Percentiles rank a stretch among this genome's conserved stretches.
Conservation (phyloP, 108 stramenopile genomes). For the Epithemia pelagica region DNA sequence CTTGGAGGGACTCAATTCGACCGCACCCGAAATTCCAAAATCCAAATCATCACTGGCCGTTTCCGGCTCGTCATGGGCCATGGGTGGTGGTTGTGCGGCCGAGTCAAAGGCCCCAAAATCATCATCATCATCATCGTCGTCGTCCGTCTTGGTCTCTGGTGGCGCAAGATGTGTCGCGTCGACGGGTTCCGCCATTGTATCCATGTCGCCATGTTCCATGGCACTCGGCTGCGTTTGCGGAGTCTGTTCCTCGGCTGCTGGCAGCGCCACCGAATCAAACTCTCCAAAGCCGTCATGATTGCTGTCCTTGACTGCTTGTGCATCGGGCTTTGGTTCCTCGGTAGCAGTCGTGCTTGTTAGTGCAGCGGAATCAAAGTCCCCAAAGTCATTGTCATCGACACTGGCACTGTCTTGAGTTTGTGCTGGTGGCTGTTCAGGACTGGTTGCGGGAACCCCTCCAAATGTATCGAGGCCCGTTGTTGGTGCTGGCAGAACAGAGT, state of each 20-base stretch:
- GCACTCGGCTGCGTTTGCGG: too few species aligned
- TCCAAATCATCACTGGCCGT: neutral
- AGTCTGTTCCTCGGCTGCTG: neutral
- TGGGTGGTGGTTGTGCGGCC: neutral
- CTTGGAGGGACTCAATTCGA: neutral
- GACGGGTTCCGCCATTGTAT: too few species aligned
- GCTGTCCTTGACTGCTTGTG: neutral
- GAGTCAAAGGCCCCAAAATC: conserved; percentile 15
- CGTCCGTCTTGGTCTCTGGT: neutral
- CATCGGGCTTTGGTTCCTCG: neutral
- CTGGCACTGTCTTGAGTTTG: too few species aligned
- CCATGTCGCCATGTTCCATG: too few species aligned
- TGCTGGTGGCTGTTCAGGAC: too few species aligned
- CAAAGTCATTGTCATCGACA: conserved; percentile 21
- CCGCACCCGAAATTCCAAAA: neutral
- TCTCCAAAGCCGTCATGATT: neutral
- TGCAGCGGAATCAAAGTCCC: conserved; percentile 8
- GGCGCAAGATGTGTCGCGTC: neutral
- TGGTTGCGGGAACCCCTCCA: too few species aligned
- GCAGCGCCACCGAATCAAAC: conserved; percentile 8
- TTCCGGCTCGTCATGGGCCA: too few species aligned
- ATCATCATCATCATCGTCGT: conserved; percentile 13
- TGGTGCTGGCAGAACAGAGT: conserved; percentile 4
- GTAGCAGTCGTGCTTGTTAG: too few species aligned
- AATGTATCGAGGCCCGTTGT: too few species aligned